Evolutionary conservation across 768 basidiomycete genomes (phyloP).

Genomic region (Lactarius deliciosus): DNA sequence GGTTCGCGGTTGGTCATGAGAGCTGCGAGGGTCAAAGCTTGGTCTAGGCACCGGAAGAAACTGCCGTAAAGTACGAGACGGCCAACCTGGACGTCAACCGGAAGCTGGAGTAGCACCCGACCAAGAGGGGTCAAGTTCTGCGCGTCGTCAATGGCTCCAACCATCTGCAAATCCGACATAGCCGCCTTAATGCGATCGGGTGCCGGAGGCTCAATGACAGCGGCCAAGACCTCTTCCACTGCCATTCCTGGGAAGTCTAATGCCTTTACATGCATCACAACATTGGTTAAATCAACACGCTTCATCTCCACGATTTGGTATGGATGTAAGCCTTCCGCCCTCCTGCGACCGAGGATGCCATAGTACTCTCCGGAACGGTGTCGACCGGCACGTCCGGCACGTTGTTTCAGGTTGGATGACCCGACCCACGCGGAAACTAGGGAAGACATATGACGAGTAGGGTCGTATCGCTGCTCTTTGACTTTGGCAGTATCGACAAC

Average conservation of each 20-base stretch:
- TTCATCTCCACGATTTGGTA: slow-evolving; percentile 97
- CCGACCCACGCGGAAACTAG: slow-evolving; percentile 92
- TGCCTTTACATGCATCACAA: slow-evolving; percentile 96
- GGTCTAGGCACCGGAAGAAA: slow-evolving; percentile 91
- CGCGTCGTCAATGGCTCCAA: slow-evolving; percentile 77
- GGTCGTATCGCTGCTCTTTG: slow-evolving; percentile 89
- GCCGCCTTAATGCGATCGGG: slow-evolving; percentile 73
- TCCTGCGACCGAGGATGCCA: slow-evolving; percentile 69
- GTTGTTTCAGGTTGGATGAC: slow-evolving; percentile 83
- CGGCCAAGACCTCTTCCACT: slow-evolving; percentile 83
- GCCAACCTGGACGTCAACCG: slow-evolving; percentile 88
- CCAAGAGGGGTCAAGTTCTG: slow-evolving; percentile 86
- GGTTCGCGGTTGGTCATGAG: slow-evolving; percentile 89
- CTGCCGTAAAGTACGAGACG: slow-evolving; percentile 85
- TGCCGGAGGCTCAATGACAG: slow-evolving; percentile 87
- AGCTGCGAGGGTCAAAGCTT: slow-evolving; percentile 86
- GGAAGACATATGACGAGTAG: slow-evolving; percentile 83
- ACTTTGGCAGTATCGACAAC: slow-evolving; percentile 88
- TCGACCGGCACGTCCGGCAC: slow-evolving; percentile 90
- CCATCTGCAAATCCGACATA: slow-evolving; percentile 75
- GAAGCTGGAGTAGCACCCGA: slow-evolving; percentile 82
- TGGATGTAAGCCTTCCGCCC: slow-evolving; percentile 60
- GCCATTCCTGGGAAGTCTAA: slow-evolving; percentile 83
- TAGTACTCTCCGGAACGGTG: slow-evolving; percentile 91
- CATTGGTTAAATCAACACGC: slow-evolving; percentile 81